Conservation (phyloP, 108 stramenopile genomes). For the Asterionellopsis glacialis region DNA sequence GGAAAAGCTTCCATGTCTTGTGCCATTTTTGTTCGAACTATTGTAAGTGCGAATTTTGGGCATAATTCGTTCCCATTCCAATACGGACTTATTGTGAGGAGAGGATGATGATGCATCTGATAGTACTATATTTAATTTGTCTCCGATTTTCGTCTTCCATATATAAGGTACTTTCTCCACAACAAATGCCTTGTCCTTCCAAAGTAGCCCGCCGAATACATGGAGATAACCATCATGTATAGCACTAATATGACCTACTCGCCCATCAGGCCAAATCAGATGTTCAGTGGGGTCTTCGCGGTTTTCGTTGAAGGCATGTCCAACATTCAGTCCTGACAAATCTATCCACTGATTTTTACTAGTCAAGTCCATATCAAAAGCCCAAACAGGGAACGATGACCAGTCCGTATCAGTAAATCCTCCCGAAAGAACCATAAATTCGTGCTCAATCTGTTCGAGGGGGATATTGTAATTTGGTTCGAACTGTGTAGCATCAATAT, state of each 20-base stretch:
- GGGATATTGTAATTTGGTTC: neutral
- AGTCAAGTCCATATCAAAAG: constrained; percentile 37
- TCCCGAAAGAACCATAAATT: constrained; percentile 51
- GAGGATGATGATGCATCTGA: no score
- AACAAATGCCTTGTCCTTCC: constrained; percentile 19
- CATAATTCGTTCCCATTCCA: no score
- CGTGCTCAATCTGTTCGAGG: constrained; percentile 9
- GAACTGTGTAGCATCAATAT: no score
- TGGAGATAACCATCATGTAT: constrained; percentile 28
- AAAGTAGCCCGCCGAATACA: constrained; percentile 42
- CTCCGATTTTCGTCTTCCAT: neutral
- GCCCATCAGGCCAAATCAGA: constrained; percentile 20
- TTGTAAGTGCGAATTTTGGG: no score
- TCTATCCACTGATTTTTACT: constrained; percentile 8
- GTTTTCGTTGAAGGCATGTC: neutral
- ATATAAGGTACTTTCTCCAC: constrained; percentile 30
- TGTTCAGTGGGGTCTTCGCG: neutral
- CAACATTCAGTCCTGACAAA: constrained; percentile 30
- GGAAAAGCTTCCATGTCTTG: no score
- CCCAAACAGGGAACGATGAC: constrained; percentile 47
- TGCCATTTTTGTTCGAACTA: no score
- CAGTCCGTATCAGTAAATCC: constrained; percentile 48
- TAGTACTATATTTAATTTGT: no score
- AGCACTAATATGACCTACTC: constrained; percentile 39
- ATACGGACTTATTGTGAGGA: no score